Evolutionary conservation across 345 rosid genomes (phyloP), one percentile per base, ranked within the genome.

Genomic region (Draba incana): DNA sequence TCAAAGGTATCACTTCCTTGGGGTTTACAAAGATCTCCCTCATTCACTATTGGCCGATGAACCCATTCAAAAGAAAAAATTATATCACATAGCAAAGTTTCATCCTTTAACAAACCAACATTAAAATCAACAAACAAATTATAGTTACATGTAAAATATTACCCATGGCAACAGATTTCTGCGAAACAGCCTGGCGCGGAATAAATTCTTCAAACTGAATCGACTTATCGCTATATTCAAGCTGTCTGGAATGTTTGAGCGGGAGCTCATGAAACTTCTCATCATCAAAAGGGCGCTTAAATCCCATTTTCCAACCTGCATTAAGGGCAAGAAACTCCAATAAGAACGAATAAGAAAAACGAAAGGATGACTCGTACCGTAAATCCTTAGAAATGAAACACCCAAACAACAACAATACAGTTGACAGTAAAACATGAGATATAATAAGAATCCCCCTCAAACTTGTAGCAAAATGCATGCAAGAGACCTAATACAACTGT

Each of bases 281-380:
- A 63, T 79, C 82, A 50, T 72, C 69, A 38, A 75, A 85, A 66
- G 86, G 82, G 24, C 89, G 76, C 50, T 85, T 85, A 16, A 74
- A 81, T 70, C 81, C 82, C 89, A 83, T 82, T 52, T 46, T 64
- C 42, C 41, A 30, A 77, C 28, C 78, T 81, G 72, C 54, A 60
- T 8, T 9, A 43, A 7, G n/a, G 20, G 9, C n/a, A 9, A 48
- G 9, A 8, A 27, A 51, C 25, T 4, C 12, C n/a, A 14, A 15
- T 16, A 48, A 33, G 33, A 7, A 57, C 10, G 12, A 60, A 33
- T 11, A 52, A 47, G 42, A 58, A 39, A 42, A 10, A 10, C 1
- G 5, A 48, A 47, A n/a, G 4, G 6, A 55, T 2, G 13, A 12
- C 1, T 23, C 20, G 1, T 5, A 50, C 27, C 5, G 1, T 12